Evolutionary conservation across 768 basidiomycete genomes (phyloP), one percentile per base, ranked within the genome.

Genomic region (Hemileccinum rubropunctum): DNA sequence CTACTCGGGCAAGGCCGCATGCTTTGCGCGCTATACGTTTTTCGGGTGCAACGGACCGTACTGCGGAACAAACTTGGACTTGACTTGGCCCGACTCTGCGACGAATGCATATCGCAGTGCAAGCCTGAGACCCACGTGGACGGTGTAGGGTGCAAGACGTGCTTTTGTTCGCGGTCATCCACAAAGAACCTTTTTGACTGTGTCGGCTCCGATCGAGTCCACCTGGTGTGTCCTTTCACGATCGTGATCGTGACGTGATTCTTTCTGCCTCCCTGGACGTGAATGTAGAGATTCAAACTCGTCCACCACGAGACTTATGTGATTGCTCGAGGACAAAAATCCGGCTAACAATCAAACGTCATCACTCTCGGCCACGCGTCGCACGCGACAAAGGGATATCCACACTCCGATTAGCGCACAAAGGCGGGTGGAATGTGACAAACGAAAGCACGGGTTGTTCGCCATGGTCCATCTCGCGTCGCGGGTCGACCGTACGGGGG

Each of bases 321-420:
- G 49, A 34, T 15, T 30, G 28, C 33, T 37, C 17, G 23, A 35
- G 12, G 30, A 40, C 10, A 13, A 44, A 30, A 32, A 9, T 23
- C 20, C 47, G 45, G 47, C 20, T 47, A 48, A 15, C 14, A 42
- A 21, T 39, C 48, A 27, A 30, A 6, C 15, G 3, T 8, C 23
- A 36, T 60, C 11, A 23, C 23, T 3, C 23, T 12, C 39, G 20
- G 18, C 18, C 48, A 43, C 33, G 35, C 34, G 42, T 52, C 51
- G 56, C 48, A 45, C 34, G 40, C 39, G 42, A 53, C 49, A 57
- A 55, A 53, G 48, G 42, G 17, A 54, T 27, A 21, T 44, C 21
- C 34, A 40, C 23, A 21, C 27, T 33, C 48, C 42, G 28, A 40
- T 33, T 18, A 37, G 44, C 9, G 32, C 38, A 60, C 57, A 62